Evolutionary conservation across 805 yeast genomes (phyloP), one percentile per base, ranked within the genome.

Genomic region (Wickerhamomyces canadensis): DNA sequence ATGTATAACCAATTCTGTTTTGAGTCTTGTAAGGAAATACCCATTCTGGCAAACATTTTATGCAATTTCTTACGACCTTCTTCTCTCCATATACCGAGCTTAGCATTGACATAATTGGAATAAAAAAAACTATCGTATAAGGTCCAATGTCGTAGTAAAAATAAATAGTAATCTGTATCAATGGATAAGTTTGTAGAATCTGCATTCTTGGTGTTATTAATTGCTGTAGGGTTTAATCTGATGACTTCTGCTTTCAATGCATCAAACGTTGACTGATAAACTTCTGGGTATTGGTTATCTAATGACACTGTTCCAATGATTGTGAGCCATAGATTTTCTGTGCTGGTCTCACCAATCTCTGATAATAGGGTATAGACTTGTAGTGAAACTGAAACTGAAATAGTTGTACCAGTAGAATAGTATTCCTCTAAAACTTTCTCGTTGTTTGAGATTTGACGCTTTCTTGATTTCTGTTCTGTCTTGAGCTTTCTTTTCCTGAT

Each of bases 1-100:
- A 91, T 77, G 57, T 91, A 94, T 19, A 82, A 69, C 98, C 98
- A 93, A 38, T 79, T 79, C 58, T 93, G 96, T 52, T 80, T 83
- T 0, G 98, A 93, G n/a, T 82, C 80, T 6, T 78, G 81, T 33
- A 93, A 66, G 1, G 96, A 81, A 6, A 93, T 82, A 7, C 98
- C 98, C 96, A 94, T 93, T 49, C 84, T 76, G 2, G 98, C 98
- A 64, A 93, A 86, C 75, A 93, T 72, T 50, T 88, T 87, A 55
- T 89, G 95, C 35, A 93, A 65, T 46, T 79, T 74, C 54, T 85
- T 87, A 47, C 81, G 74, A 6, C 99, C 98, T 40, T 84, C 89
- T 52, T 86, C 96, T 23, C 89, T 82, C 93, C 96, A 93, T 27
- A 93, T 64, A 39, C 78, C 78, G 39, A 93, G 64, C 55, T 88